Base-by-base conservation (phyloP, 2,329 filamentous ascomycete genomes). In the Akanthomyces dipterigenus region DNA sequence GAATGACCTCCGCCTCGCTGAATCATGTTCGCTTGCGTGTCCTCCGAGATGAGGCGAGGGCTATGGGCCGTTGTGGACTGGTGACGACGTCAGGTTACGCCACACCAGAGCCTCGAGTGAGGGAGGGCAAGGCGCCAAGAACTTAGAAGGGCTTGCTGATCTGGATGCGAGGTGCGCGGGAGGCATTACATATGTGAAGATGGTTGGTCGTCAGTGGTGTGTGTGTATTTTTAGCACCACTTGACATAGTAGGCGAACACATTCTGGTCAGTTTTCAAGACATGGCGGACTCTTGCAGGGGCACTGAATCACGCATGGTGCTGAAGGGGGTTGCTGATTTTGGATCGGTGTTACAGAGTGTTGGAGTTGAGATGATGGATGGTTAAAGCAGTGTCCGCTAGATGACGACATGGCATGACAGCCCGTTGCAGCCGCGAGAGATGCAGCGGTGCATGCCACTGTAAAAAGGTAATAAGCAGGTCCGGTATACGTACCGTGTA, bases 81-180 rank as follows among this genome's bases (percentile, higher is more conserved):
- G 28, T 60, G 58, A 60, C 58, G 58, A 45, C 38, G 58, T 54
- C 49, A 42, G 58, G 49, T 54, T 60, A 26, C 50, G 49, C 49
- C 48, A 60, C 40, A 26, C 53, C 26, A 56, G 51, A 20, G 40
- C 20, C 49, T 50, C 22, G 20, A 14, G 31, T 38, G 28, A 20
- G 49, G 12, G 50, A 38, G 31, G 50, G 26, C 11, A 34, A 36
- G 31, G n/a, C 5, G 28, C 28, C 14, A 38, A 22, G 20, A 42
- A 42, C 28, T 22, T 24, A 22, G 20, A 42, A 42, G 26, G n/a
- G 51, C 24, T 43, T 55, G 22, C 36, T 42, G 24, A 40, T 40
- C 20, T 24, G n/a, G 50, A 28, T 40, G 11, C 31, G 11, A 34
- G 48, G 46, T 31, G 18, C 9, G 26, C 20, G 16, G 28, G 49